Conservation (phyloP, 108 stramenopile genomes). For the Hondaea fermentalgiana region DNA sequence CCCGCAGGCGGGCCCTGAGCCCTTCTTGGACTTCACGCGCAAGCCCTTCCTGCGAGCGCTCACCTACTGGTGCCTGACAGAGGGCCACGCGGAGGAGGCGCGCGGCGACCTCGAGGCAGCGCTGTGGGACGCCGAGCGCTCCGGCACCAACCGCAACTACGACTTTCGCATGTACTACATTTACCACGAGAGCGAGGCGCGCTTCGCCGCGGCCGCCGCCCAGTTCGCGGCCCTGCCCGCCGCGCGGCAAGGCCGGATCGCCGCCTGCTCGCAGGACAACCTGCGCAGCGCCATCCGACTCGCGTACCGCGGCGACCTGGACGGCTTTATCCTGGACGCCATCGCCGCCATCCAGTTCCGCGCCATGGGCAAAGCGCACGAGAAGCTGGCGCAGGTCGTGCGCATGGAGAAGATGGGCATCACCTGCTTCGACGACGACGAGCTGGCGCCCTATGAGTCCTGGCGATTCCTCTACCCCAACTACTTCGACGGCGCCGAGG, state of each 20-base stretch:
- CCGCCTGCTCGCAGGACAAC: not conserved
- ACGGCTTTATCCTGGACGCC: not conserved
- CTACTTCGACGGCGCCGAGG: not conserved
- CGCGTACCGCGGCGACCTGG: not conserved
- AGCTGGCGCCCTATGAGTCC: not conserved
- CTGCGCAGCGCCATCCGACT: not conserved
- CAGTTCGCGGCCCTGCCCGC: too few relatives aligned
- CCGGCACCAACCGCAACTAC: not conserved
- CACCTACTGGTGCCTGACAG: not conserved
- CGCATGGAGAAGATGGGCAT: not conserved
- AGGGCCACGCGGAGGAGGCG: not conserved
- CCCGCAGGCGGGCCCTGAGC: too few relatives aligned
- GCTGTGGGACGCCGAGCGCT: not conserved
- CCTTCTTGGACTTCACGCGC: not conserved
- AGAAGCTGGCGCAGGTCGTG: not conserved
- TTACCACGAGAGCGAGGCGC: not conserved
- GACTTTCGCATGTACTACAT: not conserved
- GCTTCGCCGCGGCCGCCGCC: not conserved
- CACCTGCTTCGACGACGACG: not conserved
- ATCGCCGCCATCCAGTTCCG: not conserved
- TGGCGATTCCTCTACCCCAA: not conserved
- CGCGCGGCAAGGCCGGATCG: too few relatives aligned
- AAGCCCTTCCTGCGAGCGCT: not conserved
- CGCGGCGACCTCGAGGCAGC: not conserved
- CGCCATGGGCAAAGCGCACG: not conserved